Evolutionary conservation across 192 early-diverging fungal species (phyloP).

Genomic region (Mortierella alpina): DNA sequence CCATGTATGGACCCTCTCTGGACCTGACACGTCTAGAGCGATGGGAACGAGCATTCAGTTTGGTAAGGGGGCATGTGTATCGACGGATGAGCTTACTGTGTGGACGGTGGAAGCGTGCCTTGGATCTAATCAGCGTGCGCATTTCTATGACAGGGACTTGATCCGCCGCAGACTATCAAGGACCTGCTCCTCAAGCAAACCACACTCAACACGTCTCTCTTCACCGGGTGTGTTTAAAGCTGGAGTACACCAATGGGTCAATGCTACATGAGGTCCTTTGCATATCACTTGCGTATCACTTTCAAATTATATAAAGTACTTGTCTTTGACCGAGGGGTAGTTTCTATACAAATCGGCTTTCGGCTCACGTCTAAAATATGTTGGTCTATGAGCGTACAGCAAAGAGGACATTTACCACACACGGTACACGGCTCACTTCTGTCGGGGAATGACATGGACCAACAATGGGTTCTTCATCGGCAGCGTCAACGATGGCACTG

Average conservation of each 20-base stretch:
- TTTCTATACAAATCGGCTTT: no score
- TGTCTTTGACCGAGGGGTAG: no score
- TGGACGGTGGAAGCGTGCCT: no score
- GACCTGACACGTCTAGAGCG: conserved; percentile 45
- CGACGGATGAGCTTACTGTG: not conserved
- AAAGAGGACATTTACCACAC: not conserved
- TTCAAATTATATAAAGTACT: no score
- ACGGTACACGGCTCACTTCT: not conserved
- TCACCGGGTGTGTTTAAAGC: conserved; percentile 18
- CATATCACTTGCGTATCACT: no score
- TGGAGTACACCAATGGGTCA: no score
- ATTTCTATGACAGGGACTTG: conserved; percentile 25
- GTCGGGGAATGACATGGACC: conserved; percentile 36
- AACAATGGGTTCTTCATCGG: conserved; percentile 56
- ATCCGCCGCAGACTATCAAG: conserved; percentile 34
- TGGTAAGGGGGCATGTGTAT: conserved; percentile 17
- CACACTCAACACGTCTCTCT: conserved; percentile 10
- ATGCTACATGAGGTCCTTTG: no score
- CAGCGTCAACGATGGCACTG: conserved; percentile 41
- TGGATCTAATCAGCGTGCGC: no score
- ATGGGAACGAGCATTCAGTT: conserved; percentile 31
- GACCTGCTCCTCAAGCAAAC: conserved; percentile 1
- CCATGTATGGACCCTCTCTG: conserved; percentile 26
- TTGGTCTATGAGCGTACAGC: not conserved
- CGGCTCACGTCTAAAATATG: not conserved